Evolutionary conservation across 768 basidiomycete genomes (phyloP).

Genomic region (Agrocybe chaxingu): DNA sequence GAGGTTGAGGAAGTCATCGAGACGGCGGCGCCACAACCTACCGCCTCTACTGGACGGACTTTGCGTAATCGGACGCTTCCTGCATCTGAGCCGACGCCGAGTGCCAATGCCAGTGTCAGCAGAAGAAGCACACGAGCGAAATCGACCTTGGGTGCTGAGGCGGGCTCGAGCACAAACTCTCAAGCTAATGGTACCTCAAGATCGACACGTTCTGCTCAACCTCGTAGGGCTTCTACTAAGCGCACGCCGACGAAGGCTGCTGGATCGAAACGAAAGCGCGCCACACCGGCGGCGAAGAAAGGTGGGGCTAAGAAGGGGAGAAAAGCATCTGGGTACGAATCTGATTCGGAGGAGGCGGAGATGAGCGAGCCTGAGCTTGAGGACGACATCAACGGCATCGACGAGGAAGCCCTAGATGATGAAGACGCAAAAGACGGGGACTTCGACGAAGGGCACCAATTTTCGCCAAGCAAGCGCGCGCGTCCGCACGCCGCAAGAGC

Average conservation of each 20-base stretch:
- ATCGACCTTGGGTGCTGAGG: no score
- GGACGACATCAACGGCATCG: not conserved
- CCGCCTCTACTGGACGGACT: not conserved
- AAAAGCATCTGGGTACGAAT: constrained; percentile 2
- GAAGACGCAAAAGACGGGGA: constrained; percentile 17
- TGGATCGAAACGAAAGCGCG: no score
- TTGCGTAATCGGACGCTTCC: not conserved
- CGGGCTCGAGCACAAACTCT: not conserved
- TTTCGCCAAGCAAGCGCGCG: constrained; percentile 31
- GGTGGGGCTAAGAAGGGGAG: no score
- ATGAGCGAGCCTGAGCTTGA: not conserved
- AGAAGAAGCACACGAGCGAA: not conserved
- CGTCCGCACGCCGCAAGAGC: constrained; percentile 13
- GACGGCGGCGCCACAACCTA: not conserved
- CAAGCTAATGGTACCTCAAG: constrained; percentile 12
- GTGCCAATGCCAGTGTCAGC: not conserved
- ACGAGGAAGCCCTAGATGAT: constrained; percentile 19
- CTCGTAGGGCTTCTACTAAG: not conserved
- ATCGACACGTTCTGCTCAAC: not conserved
- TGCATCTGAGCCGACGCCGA: not conserved
- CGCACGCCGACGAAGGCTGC: constrained; percentile 2
- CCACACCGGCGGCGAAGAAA: no score
- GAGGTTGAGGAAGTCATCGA: constrained; percentile 4
- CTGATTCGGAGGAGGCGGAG: constrained; percentile 5
- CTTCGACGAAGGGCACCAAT: constrained; percentile 8